Conservation (phyloP, 257 asterid genomes). For the Agastache rugosa region DNA sequence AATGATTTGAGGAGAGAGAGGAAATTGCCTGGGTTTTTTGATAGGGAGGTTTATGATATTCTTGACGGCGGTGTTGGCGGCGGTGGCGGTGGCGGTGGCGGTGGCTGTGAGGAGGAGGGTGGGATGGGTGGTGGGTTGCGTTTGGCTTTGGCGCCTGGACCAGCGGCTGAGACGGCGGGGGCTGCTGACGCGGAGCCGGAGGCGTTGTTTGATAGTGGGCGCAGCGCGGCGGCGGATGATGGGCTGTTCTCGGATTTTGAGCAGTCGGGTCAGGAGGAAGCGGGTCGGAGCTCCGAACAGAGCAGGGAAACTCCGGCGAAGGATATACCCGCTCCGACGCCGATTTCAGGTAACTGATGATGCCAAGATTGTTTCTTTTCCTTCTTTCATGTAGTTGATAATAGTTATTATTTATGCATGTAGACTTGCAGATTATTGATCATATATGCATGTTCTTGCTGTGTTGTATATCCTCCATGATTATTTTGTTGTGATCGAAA, state of each 20-base stretch:
- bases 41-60: conserved; percentile 87
- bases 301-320: conserved; percentile 44
- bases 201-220: conserved; percentile 79
- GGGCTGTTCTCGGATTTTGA: conserved; percentile 87
- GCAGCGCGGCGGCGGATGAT: conserved; percentile 76
- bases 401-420: conserved; percentile 15
- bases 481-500: not conserved
- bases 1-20: conserved; percentile 87
- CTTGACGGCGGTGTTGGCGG: conserved; percentile 59
- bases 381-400: not conserved
- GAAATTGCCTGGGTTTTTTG: conserved; percentile 89
- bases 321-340: conserved; percentile 58
- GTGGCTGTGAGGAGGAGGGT: conserved; percentile 37
- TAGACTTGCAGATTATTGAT: conserved; percentile 8
- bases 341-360: conserved; percentile 60
- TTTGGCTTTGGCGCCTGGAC: conserved; percentile 55
- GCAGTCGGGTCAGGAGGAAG: conserved; percentile 62
- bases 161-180: conserved; percentile 39
- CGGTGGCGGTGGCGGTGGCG: conserved; percentile 40
- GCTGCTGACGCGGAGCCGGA: conserved; percentile 50
- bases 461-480: not conserved
- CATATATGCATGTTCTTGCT: not conserved
- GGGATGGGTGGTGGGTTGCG: conserved; percentile 49
- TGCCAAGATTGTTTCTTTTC: not conserved
- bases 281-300: conserved; percentile 45